phyloP scores from a whole-genome alignment of 2,329 filamentous ascomycete species.

The Colletotrichum sp. region DNA sequence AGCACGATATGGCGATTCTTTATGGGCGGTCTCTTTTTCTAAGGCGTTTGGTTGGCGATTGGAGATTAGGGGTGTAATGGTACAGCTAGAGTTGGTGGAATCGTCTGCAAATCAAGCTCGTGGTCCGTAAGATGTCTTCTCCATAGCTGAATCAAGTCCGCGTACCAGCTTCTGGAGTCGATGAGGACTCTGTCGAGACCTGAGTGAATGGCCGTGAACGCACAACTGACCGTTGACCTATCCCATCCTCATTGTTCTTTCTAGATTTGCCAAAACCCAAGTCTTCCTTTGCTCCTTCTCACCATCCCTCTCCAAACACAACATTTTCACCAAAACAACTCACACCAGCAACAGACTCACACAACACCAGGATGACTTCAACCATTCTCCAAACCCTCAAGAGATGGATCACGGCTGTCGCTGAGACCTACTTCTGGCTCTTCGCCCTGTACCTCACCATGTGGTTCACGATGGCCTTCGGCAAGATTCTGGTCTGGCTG shows the following conservation, averaged over 20 bases:
- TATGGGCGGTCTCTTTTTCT: not conserved
- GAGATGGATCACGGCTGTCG: not conserved
- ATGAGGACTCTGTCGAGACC: not conserved
- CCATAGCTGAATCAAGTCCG: not conserved
- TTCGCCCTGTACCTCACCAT: not conserved
- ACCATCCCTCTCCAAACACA: not conserved
- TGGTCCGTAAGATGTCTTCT: not conserved
- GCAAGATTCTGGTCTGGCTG: not conserved
- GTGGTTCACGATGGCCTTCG: not conserved
- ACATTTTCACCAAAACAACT: not conserved
- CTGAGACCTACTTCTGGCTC: not conserved
- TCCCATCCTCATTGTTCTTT: not conserved
- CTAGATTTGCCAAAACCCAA: not conserved
- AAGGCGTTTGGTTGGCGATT: not conserved
- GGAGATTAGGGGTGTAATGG: not conserved
- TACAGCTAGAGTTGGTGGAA: not conserved
- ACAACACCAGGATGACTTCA: not conserved
- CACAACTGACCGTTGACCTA: fast-evolving
- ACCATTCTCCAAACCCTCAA: not conserved
- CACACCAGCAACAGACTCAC: not conserved
- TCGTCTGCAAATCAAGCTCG: fast-evolving
- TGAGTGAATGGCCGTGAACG: not conserved
- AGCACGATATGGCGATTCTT: not conserved
- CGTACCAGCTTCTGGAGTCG: not conserved
- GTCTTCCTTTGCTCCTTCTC: not conserved